A percentile compares a stretch with the other conserved stretches of the same genome.
phyloP scores from a whole-genome alignment of 148 eudicot genomes.

The Fallopia convolvulus region DNA sequence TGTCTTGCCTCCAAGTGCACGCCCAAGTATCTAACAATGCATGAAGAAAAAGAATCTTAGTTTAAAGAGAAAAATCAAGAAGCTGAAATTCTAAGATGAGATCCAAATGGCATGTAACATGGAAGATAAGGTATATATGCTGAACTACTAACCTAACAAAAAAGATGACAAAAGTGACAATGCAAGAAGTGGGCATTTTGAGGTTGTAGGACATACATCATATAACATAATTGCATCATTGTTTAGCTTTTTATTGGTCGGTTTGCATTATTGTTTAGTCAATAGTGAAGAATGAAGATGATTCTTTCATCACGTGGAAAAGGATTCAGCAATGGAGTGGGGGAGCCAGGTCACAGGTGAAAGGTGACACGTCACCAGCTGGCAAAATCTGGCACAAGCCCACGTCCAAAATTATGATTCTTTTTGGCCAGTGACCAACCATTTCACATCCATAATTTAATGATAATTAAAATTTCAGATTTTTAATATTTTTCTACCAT shows the following conservation, averaged over 20 bases:
- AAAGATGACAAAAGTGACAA: background rate
- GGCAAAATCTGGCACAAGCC: background rate
- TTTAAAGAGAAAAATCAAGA: too few relatives aligned
- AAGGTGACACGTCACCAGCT: background rate
- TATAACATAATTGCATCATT: background rate
- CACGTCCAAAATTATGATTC: background rate
- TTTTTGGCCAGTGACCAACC: background rate
- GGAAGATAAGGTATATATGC: background rate
- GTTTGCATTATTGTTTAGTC: too few relatives aligned
- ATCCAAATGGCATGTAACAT: background rate
- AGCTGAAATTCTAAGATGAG: background rate
- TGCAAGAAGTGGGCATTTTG: background rate
- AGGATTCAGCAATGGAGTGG: background rate
- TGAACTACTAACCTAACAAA: background rate
- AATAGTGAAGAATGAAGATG: background rate
- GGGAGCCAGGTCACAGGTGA: slow-evolving; percentile 6
- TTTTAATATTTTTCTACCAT: too few relatives aligned
- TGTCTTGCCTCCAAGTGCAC: slow-evolving; percentile 61
- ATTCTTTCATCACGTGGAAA: background rate
- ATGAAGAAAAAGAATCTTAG: background rate
- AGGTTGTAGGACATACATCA: background rate
- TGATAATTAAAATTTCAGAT: too few relatives aligned
- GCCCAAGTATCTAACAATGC: slow-evolving; percentile 43
- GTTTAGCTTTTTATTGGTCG: background rate
- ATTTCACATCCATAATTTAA: background rate